These are phyloP conservation scores for Berberis thunbergii DNA, from an alignment of 164 flowering plant species.

Conservation along the genomic window DNA sequence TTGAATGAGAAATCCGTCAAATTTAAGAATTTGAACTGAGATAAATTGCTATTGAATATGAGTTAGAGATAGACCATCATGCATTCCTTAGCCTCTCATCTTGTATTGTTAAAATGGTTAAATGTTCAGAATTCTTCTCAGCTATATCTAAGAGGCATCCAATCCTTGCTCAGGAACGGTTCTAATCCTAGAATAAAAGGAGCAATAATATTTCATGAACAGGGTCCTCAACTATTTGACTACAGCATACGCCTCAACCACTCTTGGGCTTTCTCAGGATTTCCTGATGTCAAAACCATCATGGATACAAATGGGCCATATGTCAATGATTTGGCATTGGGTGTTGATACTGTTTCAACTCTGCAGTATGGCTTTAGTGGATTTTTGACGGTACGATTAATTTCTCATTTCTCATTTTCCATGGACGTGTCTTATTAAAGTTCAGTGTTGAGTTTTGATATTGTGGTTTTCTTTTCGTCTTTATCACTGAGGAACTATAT, in stretches of 20 bases:
- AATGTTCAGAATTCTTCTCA: no score
- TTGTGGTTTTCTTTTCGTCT: no score
- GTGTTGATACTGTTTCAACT: constrained; percentile 59
- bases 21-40: background rate
- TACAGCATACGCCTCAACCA: constrained; percentile 97
- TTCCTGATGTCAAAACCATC: constrained; percentile 82
- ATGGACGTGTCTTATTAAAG: background rate
- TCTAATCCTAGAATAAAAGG: constrained; percentile 85
- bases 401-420: constrained; percentile 4
- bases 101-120: no score
- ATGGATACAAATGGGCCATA: constrained; percentile 95
- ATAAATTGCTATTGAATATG: background rate
- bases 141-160: background rate
- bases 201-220: constrained; percentile 86
- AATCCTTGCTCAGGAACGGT: constrained; percentile 47
- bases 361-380: constrained; percentile 96
- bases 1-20: background rate
- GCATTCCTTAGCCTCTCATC: no score
- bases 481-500: no score
- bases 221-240: constrained; percentile 83
- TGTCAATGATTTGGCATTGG: constrained; percentile 85
- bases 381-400: constrained; percentile 73
- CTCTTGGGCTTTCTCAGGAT: constrained; percentile 98
- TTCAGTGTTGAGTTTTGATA: no score
- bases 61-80: background rate